Conservation (phyloP, 2,329 filamentous ascomycete genomes). For the Colletotrichum filicis region DNA sequence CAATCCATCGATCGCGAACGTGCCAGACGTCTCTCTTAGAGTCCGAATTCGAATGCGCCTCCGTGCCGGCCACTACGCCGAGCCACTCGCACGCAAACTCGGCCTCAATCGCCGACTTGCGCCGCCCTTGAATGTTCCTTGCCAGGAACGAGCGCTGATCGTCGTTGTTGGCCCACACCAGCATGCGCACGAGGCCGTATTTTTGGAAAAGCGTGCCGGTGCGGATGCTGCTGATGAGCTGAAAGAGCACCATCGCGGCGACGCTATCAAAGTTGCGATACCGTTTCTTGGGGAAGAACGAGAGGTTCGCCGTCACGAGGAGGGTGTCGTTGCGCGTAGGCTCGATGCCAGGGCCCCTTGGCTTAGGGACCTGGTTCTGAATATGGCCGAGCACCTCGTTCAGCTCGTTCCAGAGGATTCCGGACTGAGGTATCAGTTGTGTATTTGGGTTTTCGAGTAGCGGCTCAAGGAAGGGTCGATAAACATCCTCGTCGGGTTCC, state of each 20-base stretch:
- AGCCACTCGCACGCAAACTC: constrained; percentile 71
- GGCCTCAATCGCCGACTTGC: constrained; percentile 66
- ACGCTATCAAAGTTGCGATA: constrained; percentile 67
- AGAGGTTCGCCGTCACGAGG: constrained; percentile 77
- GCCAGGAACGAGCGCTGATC: constrained; percentile 72
- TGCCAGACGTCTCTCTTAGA: constrained; percentile 39
- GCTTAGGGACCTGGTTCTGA: constrained; percentile 62
- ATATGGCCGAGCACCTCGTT: constrained; percentile 63
- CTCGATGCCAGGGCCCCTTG: constrained; percentile 49
- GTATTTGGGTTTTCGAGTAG: constrained; percentile 67
- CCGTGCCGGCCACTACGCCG: constrained; percentile 64
- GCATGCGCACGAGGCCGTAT: constrained; percentile 83
- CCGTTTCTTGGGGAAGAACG: constrained; percentile 60
- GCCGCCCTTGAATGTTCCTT: constrained; percentile 63
- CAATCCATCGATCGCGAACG: constrained; percentile 58
- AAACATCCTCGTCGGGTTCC: constrained; percentile 73
- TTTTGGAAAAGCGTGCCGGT: constrained; percentile 72
- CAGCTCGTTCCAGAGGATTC: constrained; percentile 71
- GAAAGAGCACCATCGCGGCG: constrained; percentile 67
- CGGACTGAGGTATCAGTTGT: constrained; percentile 64
- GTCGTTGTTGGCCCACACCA: constrained; percentile 75
- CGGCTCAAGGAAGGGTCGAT: constrained; percentile 68
- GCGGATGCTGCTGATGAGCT: constrained; percentile 70
- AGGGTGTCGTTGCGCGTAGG: constrained; percentile 75
- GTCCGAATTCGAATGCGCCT: constrained; percentile 35